Base-by-base conservation (phyloP, 2,329 filamentous ascomycete species). In the Phialocephala sp. region DNA sequence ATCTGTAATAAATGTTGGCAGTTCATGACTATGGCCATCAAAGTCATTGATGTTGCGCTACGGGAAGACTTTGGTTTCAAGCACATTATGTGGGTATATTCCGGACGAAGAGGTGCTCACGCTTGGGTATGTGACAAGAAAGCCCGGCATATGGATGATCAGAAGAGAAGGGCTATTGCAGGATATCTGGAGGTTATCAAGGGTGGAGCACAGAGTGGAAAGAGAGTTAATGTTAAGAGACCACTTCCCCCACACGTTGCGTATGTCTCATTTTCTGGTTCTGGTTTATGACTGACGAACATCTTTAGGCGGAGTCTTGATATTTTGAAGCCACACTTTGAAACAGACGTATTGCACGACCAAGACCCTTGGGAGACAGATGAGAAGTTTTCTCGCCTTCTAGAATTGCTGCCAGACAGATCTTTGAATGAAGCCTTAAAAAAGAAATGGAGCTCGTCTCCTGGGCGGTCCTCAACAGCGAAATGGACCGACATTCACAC, bases 1-100 rank as follows among this genome's bases (percentile, higher is more conserved):
- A 98, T 99, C 70, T 99, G 95, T 78, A 85, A 84, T 71, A 95
- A 94, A 77, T 99, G 95, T 81, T 99, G 95, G 95, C 85, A 91
- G 59, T 99, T 98, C 78, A 96, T 97, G 73, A 97, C 92, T 27
- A 98, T 99, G 93, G 92, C 95, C 8, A 94, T 99, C 77, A 95
- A 96, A 76, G 93, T 97, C 18, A 84, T 98, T 14, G 94, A 98
- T 77, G 84, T 87, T 14, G 93, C 94, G 0, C 79, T 99, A 72
- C 86, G 93, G 60, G 93, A 98, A 22, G 95, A 99, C 78, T 97
- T 99, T 80, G 95, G 94, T 55, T 99, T 97, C 80, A 89, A 91
- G 76, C 94, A 99, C 79, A 94, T 99, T 75, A 85, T 99, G 78
- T 99, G 95, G 95, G 94, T 99, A 8, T 99, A 99, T 79, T 99